Evolutionary conservation across 805 yeast genomes (phyloP).

Genomic region (Wickerhamomyces silvicola): DNA sequence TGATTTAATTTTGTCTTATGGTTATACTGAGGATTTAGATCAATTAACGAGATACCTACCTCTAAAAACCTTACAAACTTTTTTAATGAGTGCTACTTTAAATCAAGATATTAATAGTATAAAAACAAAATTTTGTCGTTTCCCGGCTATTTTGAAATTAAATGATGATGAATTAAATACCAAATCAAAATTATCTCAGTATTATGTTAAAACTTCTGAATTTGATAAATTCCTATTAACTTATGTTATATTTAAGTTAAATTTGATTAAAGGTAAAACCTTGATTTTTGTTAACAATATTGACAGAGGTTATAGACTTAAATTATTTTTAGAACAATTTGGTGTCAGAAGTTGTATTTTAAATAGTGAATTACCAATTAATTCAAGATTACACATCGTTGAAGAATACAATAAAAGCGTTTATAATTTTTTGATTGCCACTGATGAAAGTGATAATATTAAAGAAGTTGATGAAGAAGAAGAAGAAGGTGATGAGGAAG

Average conservation of each 20-base stretch:
- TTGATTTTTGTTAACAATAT: constrained; percentile 87
- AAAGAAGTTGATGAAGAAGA: constrained; percentile 43
- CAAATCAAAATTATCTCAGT: constrained; percentile 66
- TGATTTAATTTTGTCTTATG: constrained; percentile 83
- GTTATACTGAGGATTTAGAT: constrained; percentile 79
- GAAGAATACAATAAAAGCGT: constrained; percentile 91
- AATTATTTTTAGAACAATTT: constrained; percentile 87
- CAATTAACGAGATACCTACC: constrained; percentile 60
- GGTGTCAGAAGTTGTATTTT: constrained; percentile 85
- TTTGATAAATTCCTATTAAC: constrained; percentile 86
- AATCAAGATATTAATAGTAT: constrained; percentile 77
- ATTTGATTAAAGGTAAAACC: constrained; percentile 85
- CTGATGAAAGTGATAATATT: constrained; percentile 75
- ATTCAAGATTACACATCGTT: constrained; percentile 89
- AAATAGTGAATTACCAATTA: constrained; percentile 87
- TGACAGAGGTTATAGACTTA: constrained; percentile 91
- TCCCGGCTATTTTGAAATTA: constrained; percentile 74
- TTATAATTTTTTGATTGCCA: constrained; percentile 83
- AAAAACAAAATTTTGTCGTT: constrained; percentile 71
- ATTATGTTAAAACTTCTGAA: constrained; percentile 79
- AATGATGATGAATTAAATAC: constrained; percentile 58
- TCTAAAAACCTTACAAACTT: constrained; percentile 75
- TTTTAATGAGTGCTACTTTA: constrained; percentile 93
- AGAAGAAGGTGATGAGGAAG: constrained; percentile 20
- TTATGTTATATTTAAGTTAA: constrained; percentile 86